Evolutionary conservation across 345 rosid genomes (phyloP), one percentile per base, ranked within the genome.

Genomic region (Dovyalis caffra): DNA sequence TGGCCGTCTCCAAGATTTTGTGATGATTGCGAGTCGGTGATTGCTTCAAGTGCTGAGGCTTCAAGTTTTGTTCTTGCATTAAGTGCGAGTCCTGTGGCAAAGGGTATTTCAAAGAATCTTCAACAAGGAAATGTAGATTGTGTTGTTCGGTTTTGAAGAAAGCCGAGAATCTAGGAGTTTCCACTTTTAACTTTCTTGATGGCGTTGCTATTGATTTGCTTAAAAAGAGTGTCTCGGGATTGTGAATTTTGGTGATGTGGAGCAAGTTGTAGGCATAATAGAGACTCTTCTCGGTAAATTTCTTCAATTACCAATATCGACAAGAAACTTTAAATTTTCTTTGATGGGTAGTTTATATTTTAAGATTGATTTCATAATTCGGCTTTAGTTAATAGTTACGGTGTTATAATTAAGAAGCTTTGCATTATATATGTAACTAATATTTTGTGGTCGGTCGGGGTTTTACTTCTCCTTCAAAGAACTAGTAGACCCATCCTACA

Each of bases 1-100:
- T n/a, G n/a, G n/a, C n/a, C n/a, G n/a, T n/a, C n/a, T 93, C 25
- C 83, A 83, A 63, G 98, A 93, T 43, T 85, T 93, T 29, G 85
- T 85, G 0, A 78, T 83, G 78, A 74, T 87, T 53, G 86, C 84
- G 97, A 91, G 76, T 87, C 82, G 8, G 82, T 85, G 23, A 75
- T 86, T 63, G 85, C 78, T 80, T 86, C 90, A 4, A 90, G 91
- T 20, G 86, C 77, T 38, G 82, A 76, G 68, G 86, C 82, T 28
- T 85, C 88, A 6, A 83, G 77, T 29, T 90, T 91, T 74, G 86
- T 80, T 28, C 69, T 86, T 25, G 80, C 84, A 73, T 72, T 90
- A 78, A 81, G 78, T 65, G 71, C 62, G 57, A 79, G 82, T 47
- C 58, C 81, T 61, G 84, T 91, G 64, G 85, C 89, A 31, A 82